These are phyloP conservation scores for Wickerhamomyces subpelliculosus DNA, from an alignment of 805 yeast genomes.

Conservation along the genomic window DNA sequence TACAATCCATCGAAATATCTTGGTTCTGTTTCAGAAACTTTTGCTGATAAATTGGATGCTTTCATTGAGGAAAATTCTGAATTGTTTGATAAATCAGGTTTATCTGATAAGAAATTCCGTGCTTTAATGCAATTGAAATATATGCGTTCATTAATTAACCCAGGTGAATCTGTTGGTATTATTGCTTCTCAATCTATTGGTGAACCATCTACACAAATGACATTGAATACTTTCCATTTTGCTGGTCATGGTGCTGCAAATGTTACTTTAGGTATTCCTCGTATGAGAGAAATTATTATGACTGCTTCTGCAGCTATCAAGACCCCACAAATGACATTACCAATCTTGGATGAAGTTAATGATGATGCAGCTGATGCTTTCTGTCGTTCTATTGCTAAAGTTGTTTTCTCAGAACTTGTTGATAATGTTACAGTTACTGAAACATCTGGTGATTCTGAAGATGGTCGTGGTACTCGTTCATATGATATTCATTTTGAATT, in stretches of 20 bases:
- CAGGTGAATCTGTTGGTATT: conserved; percentile 98
- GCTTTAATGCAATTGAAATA: conserved; percentile 97
- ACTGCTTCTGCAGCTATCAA: conserved; percentile 93
- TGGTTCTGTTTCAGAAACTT: conserved; percentile 89
- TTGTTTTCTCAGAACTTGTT: conserved; percentile 80
- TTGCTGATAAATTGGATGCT: conserved; percentile 71
- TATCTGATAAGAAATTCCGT: conserved; percentile 76
- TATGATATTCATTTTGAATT: conserved; percentile 72
- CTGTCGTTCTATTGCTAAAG: conserved; percentile 83
- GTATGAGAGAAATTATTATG: conserved; percentile 99
- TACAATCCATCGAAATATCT: conserved; percentile 85
- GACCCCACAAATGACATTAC: conserved; percentile 98
- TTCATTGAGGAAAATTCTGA: conserved; percentile 52
- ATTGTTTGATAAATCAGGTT: conserved; percentile 45
- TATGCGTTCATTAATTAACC: conserved; percentile 90
- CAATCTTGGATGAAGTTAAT: conserved; percentile 69
- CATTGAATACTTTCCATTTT: conserved; percentile 92
- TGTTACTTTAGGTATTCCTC: conserved; percentile 98
- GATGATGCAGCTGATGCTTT: conserved; percentile 89
- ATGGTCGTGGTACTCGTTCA: conserved; percentile 48
- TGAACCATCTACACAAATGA: conserved; percentile 99
- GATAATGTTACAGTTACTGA: conserved; percentile 83
- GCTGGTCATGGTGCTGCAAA: conserved; percentile 99
- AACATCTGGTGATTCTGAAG: conserved; percentile 60
- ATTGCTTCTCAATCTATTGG: conserved; percentile 98